These are phyloP conservation scores for Yamadazyma mexicana DNA, from an alignment of 1,139 yeast species.

Conservation along the genomic window DNA sequence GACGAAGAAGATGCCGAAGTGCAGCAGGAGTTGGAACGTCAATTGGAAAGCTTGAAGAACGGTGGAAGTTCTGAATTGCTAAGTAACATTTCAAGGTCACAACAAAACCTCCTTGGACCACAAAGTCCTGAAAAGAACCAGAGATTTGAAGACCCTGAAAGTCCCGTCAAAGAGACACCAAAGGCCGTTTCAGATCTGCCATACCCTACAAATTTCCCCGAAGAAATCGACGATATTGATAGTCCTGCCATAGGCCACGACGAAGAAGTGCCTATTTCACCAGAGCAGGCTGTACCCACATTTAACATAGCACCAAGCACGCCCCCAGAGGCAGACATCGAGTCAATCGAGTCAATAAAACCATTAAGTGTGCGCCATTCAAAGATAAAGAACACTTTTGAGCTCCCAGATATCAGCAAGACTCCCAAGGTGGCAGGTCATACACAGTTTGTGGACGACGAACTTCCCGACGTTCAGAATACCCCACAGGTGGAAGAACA, in stretches of 20 bases:
- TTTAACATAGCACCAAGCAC: slow-evolving; percentile 1
- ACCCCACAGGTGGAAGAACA: too few species aligned
- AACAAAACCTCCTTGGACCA: not conserved
- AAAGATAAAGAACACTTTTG: slow-evolving; percentile 9
- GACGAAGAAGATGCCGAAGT: slow-evolving; percentile 40
- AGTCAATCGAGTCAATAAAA: slow-evolving; percentile 22
- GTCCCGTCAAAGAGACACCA: not conserved
- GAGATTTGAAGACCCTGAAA: not conserved
- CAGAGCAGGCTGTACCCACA: not conserved
- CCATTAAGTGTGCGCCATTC: slow-evolving; percentile 29
- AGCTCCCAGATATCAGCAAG: slow-evolving; percentile 16
- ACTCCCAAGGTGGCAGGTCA: slow-evolving; percentile 11
- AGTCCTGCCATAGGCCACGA: not conserved
- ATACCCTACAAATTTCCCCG: slow-evolving; percentile 7
- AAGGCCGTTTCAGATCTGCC: slow-evolving; percentile 1
- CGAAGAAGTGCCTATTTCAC: not conserved
- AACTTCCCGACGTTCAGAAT: too few species aligned
- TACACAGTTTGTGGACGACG: not conserved
- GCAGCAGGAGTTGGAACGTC: slow-evolving; percentile 42
- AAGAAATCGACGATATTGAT: slow-evolving; percentile 3
- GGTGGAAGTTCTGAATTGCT: slow-evolving; percentile 20
- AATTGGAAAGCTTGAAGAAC: slow-evolving; percentile 36
- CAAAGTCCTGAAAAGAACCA: not conserved
- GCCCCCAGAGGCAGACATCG: slow-evolving; percentile 15
- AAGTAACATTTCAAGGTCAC: not conserved